Evolutionary conservation across 495 filamentous ascomycete species (phyloP), one percentile per base, ranked within the genome.

Genomic region (Neurospora sublineolata): DNA sequence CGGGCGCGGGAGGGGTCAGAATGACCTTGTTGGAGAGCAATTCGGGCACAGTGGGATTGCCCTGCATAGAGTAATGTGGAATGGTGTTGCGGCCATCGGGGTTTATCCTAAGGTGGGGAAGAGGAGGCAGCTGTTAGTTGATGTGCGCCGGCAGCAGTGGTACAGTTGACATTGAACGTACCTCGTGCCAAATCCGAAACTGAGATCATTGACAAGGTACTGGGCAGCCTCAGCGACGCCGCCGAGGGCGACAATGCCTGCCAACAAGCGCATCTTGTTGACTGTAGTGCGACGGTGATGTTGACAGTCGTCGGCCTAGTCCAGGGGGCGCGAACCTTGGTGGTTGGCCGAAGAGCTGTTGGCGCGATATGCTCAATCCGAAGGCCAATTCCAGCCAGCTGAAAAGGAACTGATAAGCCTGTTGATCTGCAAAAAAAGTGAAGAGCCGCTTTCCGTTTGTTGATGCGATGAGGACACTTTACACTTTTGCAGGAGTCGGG

Each of bases 1-100:
- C 95, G 11, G 94, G 94, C 68, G 87, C 88, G 9, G 92, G 90
- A 1, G 96, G 95, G 10, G 96, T 99, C 67, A 99, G 85, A 77
- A 99, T 92, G 70, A 98, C 72, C 79, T 94, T 93, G 83, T 98
- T 93, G 64, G 93, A 96, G 73, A 98, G 87, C 75, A 97, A 78
- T 75, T 92, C 85, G 69, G 94, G 91, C 7, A 82, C 77, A 76
- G 89, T 84, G 70, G 91, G 91, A 44, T 89, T 88, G 77, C 94
- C 93, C 68, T 87, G 86, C 44, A 94, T 81, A 70, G 86, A 81
- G 84, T 90, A 97, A 71, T 84, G 79, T 69, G 83, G 83, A 10
- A 85, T 78, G 71, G 67, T 69, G 71, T 69, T 75, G 30, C 73
- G 73, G 69, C 74, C 83, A 72, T 78, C 80, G 73, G 77, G 81